These are phyloP conservation scores for Chloris gayana DNA, from an alignment of 176 grass and related monocot species.

Conservation along the genomic window DNA sequence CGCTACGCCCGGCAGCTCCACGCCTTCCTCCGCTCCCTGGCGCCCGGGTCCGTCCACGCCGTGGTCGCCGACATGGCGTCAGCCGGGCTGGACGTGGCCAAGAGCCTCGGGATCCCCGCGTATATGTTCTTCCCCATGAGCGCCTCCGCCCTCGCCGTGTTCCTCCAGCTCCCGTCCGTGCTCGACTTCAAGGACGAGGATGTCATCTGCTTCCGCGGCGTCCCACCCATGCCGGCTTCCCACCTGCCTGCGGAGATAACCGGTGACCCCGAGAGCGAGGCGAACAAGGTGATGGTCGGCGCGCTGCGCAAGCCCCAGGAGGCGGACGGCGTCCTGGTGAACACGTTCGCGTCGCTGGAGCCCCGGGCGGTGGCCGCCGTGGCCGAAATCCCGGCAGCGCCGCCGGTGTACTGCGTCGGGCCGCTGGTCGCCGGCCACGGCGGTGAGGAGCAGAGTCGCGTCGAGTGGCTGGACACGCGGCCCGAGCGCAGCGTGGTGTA, in stretches of 20 bases:
- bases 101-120: constrained; percentile 35
- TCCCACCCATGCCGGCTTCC: constrained; percentile 36
- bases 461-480: constrained; percentile 42
- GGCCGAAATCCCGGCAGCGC: background rate
- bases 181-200: too few relatives aligned
- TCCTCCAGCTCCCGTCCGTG: constrained; percentile 20
- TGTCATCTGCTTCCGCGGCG: constrained; percentile 32
- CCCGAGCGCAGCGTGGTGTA: constrained; percentile 34
- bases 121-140: constrained; percentile 29
- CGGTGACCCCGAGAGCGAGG: constrained; percentile 20
- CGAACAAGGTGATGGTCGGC: background rate
- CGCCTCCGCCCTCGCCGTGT: constrained; percentile 26
- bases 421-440: background rate
- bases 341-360: background rate
- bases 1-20: background rate
- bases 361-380: background rate
- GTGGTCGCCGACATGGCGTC: constrained; percentile 35
- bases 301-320: background rate
- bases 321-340: background rate
- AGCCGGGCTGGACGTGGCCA: constrained; percentile 22
- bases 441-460: too few relatives aligned
- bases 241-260: background rate
- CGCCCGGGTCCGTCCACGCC: background rate
- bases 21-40: constrained; percentile 26
- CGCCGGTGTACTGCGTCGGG: background rate